Evolutionary conservation across 805 yeast genomes (phyloP).

Genomic region (Zygoascus biomembranicola): DNA sequence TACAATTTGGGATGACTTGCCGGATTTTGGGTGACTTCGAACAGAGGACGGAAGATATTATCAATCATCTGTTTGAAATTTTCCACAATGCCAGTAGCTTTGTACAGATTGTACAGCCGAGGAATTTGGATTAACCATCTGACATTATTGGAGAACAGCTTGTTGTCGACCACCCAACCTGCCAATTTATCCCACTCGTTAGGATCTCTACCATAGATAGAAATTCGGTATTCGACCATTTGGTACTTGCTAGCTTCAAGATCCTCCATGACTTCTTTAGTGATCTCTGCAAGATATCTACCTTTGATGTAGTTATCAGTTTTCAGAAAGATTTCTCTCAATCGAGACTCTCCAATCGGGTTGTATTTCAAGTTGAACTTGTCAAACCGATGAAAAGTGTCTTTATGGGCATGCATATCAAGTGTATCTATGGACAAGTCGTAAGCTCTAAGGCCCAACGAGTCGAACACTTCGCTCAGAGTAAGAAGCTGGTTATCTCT

Average conservation of each 20-base stretch:
- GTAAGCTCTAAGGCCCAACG: conserved; percentile 85
- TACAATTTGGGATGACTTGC: conserved; percentile 81
- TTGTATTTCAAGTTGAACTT: conserved; percentile 95
- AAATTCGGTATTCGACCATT: conserved; percentile 93
- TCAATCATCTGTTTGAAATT: conserved; percentile 68
- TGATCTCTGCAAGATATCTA: conserved; percentile 81
- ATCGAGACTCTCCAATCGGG: conserved; percentile 96
- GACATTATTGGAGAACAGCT: conserved; percentile 83
- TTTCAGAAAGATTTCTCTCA: conserved; percentile 91
- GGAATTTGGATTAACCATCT: conserved; percentile 97
- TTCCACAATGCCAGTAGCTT: conserved; percentile 58
- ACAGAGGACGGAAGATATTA: conserved; percentile 80
- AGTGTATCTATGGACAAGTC: conserved; percentile 93
- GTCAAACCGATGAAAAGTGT: conserved; percentile 95
- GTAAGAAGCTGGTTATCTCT: conserved; percentile 89
- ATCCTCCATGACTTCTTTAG: conserved; percentile 89
- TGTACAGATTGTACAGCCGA: conserved; percentile 83
- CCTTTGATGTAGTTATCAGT: conserved; percentile 93
- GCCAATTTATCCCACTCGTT: conserved; percentile 97
- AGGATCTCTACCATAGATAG: conserved; percentile 81
- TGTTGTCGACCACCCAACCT: conserved; percentile 89
- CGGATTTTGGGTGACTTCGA: conserved; percentile 85
- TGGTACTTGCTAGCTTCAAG: conserved; percentile 93
- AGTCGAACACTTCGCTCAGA: conserved; percentile 80
- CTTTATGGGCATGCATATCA: conserved; percentile 99